Percentiles rank a stretch among this genome's conserved stretches.
Evolutionary conservation across 2,329 filamentous ascomycete species (phyloP).

Genomic region (Penicillium hesseltinei): DNA sequence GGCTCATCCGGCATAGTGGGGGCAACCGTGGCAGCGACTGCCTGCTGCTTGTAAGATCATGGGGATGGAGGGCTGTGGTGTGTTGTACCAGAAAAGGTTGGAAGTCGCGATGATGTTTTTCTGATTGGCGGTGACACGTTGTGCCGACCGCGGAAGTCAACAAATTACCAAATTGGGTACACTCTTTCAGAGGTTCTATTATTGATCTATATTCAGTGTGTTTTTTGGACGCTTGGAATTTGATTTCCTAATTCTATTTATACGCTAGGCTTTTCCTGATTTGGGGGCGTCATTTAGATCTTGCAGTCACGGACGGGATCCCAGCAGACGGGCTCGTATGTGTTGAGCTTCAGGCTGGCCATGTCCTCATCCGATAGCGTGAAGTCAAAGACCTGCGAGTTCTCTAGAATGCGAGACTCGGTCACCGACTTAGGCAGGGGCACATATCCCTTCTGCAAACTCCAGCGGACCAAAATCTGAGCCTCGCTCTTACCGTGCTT

Average conservation of each 20-base stretch:
- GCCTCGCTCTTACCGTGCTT: slow-evolving; percentile 59
- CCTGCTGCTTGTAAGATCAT: slow-evolving; percentile 19
- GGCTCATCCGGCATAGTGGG: slow-evolving; percentile 32
- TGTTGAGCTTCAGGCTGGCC: slow-evolving; percentile 53
- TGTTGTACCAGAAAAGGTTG: not conserved
- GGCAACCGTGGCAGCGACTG: slow-evolving; percentile 21
- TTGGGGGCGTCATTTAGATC: slow-evolving; percentile 14
- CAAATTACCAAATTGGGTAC: slow-evolving; percentile 21
- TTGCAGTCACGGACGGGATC: slow-evolving; percentile 48
- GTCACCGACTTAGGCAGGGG: slow-evolving; percentile 64
- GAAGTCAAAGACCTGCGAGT: slow-evolving; percentile 60
- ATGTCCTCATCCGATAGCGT: slow-evolving; percentile 59
- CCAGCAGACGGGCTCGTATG: slow-evolving; percentile 60
- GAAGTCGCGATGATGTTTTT: slow-evolving; percentile 3
- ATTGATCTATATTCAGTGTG: not conserved
- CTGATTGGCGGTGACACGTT: slow-evolving; percentile 32
- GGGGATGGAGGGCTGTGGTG: slow-evolving; percentile 8
- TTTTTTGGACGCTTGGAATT: not conserved
- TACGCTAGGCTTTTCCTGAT: not conserved
- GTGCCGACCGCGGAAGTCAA: slow-evolving; percentile 26
- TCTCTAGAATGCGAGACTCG: slow-evolving; percentile 59
- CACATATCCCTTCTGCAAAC: slow-evolving; percentile 60
- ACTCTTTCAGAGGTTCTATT: not conserved
- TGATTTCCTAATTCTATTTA: not conserved
- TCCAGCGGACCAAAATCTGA: slow-evolving; percentile 62